Evolutionary conservation across 1,139 yeast species (phyloP).

Genomic region (Geotrichum armillariae): DNA sequence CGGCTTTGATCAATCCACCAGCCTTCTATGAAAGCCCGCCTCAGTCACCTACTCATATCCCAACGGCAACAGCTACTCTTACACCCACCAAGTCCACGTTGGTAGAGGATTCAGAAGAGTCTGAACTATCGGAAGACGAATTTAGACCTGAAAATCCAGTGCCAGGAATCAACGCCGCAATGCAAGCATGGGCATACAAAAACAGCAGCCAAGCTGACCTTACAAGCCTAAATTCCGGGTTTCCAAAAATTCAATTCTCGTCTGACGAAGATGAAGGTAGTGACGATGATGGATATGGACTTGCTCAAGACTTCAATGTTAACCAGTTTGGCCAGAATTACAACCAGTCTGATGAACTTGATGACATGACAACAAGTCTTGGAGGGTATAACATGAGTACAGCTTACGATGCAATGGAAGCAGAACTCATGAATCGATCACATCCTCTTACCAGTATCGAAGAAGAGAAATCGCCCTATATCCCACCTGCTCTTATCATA

Average conservation of each 20-base stretch:
- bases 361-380: neutral
- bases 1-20: neutral
- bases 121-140: conserved; percentile 19
- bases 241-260: conserved; percentile 10
- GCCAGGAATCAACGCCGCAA: conserved; percentile 18
- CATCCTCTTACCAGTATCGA: conserved; percentile 18
- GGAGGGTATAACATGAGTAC: neutral
- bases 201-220: conserved; percentile 23
- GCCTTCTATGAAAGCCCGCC: neutral
- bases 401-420: neutral
- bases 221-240: conserved; percentile 5
- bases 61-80: conserved; percentile 11
- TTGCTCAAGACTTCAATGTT: conserved; percentile 16
- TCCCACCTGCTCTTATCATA: conserved; percentile 18
- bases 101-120: conserved; percentile 34
- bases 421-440: conserved; percentile 3
- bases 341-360: neutral
- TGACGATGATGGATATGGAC: conserved; percentile 22
- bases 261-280: conserved; percentile 29
- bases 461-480: conserved; percentile 22
- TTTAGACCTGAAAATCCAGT: neutral
- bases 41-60: conserved; percentile 10
- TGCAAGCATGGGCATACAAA: conserved; percentile 23
- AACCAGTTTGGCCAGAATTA: neutral
- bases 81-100: conserved; percentile 19